These are phyloP conservation scores for Ascosphaera apis DNA, from an alignment of 2,329 filamentous ascomycete genomes.

Conservation along the genomic window DNA sequence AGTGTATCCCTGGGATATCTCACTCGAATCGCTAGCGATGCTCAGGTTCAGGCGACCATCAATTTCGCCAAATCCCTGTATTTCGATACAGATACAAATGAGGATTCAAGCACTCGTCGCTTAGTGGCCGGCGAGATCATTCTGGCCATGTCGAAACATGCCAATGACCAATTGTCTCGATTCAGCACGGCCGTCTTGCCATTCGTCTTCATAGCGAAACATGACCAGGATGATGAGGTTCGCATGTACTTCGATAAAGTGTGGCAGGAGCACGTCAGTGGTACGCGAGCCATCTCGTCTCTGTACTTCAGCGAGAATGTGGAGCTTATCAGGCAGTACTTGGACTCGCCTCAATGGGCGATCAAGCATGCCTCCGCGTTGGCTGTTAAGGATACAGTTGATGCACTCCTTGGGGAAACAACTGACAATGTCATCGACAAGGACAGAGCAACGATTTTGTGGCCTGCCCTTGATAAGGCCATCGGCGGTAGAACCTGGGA, in stretches of 20 bases:
- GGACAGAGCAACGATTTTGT: slow-evolving; percentile 40
- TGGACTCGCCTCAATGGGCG: slow-evolving; percentile 68
- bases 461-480: slow-evolving; percentile 64
- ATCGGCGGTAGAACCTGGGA: slow-evolving; percentile 77
- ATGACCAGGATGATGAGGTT: slow-evolving; percentile 64
- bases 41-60: slow-evolving; percentile 31
- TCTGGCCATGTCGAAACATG: slow-evolving; percentile 60
- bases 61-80: slow-evolving; percentile 45
- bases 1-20: slow-evolving; percentile 72
- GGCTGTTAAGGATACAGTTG: slow-evolving; percentile 50
- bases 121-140: slow-evolving; percentile 65
- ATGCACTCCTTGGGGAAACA: slow-evolving; percentile 16
- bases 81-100: slow-evolving; percentile 48
- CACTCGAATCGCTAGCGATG: slow-evolving; percentile 38
- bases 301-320: slow-evolving; percentile 72
- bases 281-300: slow-evolving; percentile 48
- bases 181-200: slow-evolving; percentile 57
- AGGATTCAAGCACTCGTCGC: slow-evolving; percentile 33
- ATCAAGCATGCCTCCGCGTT: slow-evolving; percentile 75
- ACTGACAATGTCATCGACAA: slow-evolving; percentile 35
- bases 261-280: slow-evolving; percentile 80
- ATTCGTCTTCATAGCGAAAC: slow-evolving; percentile 68
- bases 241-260: slow-evolving; percentile 59
- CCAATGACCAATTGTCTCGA: slow-evolving; percentile 65
- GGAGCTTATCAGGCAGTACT: slow-evolving; percentile 37